Evolutionary conservation across 345 rosid genomes (phyloP).

Genomic region (Citrus medica): DNA sequence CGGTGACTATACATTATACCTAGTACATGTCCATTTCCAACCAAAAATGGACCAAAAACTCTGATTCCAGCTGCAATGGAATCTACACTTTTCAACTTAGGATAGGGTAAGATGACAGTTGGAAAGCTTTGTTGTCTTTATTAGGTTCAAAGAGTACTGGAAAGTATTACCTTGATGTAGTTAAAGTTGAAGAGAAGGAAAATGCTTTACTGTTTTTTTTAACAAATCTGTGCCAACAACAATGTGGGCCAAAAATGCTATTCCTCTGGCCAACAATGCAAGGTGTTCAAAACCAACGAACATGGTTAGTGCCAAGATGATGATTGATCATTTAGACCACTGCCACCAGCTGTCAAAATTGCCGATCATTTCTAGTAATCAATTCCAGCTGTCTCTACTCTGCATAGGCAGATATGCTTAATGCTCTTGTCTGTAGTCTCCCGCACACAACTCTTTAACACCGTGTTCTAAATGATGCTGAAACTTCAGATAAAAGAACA

Average conservation of each 20-base stretch:
- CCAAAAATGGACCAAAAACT: background rate
- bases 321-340: background rate
- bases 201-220: background rate
- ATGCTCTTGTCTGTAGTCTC: background rate
- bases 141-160: too few species aligned
- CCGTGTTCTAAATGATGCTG: background rate
- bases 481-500: too few species aligned
- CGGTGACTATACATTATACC: too few species aligned
- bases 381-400: background rate
- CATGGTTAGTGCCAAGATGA: background rate
- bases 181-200: background rate
- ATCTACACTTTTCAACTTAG: background rate
- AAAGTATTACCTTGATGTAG: background rate
- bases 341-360: background rate
- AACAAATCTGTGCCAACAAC: background rate
- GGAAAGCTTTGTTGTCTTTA: background rate
- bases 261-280: background rate
- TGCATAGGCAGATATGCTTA: too few species aligned
- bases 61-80: background rate
- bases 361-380: background rate
- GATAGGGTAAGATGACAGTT: background rate
- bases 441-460: background rate
- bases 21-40: background rate
- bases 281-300: background rate
- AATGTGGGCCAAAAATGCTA: slow-evolving; percentile 4